phyloP scores from a whole-genome alignment of 192 early-diverging fungal genomes.

The Backusella tuberculispora region DNA sequence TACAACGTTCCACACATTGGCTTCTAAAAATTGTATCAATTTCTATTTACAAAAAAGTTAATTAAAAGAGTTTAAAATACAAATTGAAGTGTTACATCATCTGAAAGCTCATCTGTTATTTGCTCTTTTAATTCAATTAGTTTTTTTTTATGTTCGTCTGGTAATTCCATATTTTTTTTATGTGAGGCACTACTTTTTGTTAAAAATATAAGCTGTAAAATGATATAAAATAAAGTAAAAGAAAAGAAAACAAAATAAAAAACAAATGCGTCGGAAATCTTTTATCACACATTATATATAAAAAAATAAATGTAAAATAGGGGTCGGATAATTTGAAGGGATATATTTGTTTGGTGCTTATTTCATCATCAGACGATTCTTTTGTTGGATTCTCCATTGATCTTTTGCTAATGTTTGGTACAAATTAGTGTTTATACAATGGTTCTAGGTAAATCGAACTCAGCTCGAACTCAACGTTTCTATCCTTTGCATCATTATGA shows the following conservation, averaged over 20 bases:
- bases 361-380: conserved; percentile 5
- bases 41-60: conserved; percentile 16
- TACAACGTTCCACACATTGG: conserved; percentile 24
- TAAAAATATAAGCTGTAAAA: not conserved
- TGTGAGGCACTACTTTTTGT: too few species aligned
- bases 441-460: too few species aligned
- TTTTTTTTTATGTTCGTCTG: not conserved
- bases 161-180: not conserved
- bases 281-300: too few species aligned
- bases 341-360: not conserved
- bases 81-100: not conserved
- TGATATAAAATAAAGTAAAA: not conserved
- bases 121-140: not conserved
- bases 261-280: too few species aligned
- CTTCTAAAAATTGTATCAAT: conserved; percentile 16
- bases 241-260: not conserved
- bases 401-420: not conserved
- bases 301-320: not conserved
- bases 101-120: not conserved
- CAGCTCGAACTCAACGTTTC: too few species aligned
- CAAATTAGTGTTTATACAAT: too few species aligned
- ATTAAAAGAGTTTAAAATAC: not conserved
- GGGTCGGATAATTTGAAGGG: not conserved
- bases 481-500: too few species aligned
- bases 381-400: not conserved